These are phyloP conservation scores for Leccinum subgranulosum DNA, from an alignment of 768 basidiomycete genomes.

Conservation along the genomic window DNA sequence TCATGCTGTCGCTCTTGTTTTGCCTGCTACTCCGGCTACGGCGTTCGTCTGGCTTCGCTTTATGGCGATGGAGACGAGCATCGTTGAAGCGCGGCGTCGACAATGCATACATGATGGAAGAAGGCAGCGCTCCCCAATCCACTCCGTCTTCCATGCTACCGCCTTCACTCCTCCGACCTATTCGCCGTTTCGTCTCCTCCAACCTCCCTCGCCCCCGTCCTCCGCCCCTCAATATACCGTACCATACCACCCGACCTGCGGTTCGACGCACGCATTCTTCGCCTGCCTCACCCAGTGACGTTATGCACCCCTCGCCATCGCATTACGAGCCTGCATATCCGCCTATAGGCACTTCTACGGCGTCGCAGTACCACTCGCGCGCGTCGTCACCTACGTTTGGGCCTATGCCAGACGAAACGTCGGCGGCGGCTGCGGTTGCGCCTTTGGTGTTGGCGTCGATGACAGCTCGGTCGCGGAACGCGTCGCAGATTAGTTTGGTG, in stretches of 20 bases:
- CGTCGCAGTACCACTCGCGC: conserved; percentile 33
- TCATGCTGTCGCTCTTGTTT: conserved; percentile 41
- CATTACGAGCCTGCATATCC: conserved; percentile 22
- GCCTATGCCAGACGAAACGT: neutral
- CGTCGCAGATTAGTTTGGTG: conserved; percentile 61
- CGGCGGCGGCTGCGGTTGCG: neutral
- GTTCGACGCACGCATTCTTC: conserved; percentile 23
- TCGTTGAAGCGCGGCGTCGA: conserved; percentile 32
- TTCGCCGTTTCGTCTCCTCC: conserved; percentile 27
- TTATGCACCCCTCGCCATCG: conserved; percentile 3
- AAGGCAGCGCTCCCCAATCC: conserved; percentile 27
- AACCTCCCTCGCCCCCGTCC: conserved; percentile 20
- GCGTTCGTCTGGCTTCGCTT: conserved; percentile 44
- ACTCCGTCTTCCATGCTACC: conserved; percentile 19
- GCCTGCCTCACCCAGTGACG: conserved; percentile 12
- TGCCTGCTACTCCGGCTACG: conserved; percentile 56
- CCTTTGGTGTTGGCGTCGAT: conserved; percentile 33
- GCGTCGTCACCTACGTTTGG: conserved; percentile 29
- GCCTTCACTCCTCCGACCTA: conserved; percentile 25
- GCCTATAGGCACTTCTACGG: conserved; percentile 29
- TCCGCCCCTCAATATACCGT: conserved; percentile 16
- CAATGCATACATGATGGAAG: conserved; percentile 45
- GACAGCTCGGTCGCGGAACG: conserved; percentile 58
- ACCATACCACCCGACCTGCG: conserved; percentile 7
- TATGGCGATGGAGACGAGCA: conserved; percentile 45